phyloP scores from a whole-genome alignment of 306 rosid species.

The Pueraria montana region DNA sequence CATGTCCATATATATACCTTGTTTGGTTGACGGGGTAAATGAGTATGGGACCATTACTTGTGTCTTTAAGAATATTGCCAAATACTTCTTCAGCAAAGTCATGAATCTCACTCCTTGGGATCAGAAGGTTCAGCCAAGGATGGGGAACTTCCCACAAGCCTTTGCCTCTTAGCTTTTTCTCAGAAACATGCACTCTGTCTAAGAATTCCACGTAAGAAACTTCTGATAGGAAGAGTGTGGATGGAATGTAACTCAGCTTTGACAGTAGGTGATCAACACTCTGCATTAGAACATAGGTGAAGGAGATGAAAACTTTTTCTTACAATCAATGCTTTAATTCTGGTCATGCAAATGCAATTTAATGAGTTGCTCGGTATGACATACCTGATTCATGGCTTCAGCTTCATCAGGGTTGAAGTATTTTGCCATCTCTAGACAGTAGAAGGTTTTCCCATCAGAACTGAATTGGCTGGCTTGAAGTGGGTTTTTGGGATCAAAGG shows the following conservation, averaged over 20 bases:
- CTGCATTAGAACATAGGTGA: constrained; percentile 62
- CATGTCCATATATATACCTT: constrained; percentile 62
- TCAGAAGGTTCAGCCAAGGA: constrained; percentile 92
- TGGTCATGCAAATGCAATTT: constrained; percentile 4
- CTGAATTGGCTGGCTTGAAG: constrained; percentile 73
- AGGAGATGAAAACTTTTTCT: constrained; percentile 12
- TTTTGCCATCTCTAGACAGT: constrained; percentile 90
- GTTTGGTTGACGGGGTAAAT: constrained; percentile 95
- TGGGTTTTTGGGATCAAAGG: constrained; percentile 82
- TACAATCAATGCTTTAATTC: background rate
- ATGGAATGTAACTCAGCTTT: constrained; percentile 66
- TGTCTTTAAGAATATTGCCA: constrained; percentile 75
- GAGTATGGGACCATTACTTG: constrained; percentile 86
- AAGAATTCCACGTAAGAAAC: constrained; percentile 86
- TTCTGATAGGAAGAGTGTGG: constrained; percentile 83
- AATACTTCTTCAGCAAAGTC: constrained; percentile 72
- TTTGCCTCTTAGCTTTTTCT: constrained; percentile 70
- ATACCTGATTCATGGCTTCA: constrained; percentile 70
- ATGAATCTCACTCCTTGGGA: constrained; percentile 77
- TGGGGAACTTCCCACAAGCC: constrained; percentile 95
- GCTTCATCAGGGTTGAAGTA: constrained; percentile 77
- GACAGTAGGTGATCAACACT: constrained; percentile 67
- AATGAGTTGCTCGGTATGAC: constrained; percentile 21
- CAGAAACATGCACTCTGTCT: constrained; percentile 86
- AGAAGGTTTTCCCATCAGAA: constrained; percentile 80